Evolutionary conservation across 768 basidiomycete genomes (phyloP).

Genomic region (Termitomyces sp.): DNA sequence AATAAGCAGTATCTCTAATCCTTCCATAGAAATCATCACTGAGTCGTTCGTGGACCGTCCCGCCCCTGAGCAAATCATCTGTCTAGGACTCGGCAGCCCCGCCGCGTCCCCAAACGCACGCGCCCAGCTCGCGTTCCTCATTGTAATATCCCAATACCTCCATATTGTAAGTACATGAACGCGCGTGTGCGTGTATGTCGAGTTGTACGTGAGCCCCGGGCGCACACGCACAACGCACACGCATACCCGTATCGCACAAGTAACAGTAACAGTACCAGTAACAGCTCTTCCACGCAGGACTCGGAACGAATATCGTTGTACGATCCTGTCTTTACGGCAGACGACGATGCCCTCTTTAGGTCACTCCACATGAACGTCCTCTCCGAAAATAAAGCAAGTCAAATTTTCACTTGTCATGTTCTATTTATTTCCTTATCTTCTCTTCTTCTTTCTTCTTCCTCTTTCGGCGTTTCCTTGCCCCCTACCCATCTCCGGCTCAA

Average conservation of each 20-base stretch:
- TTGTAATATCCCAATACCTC: constrained; percentile 48
- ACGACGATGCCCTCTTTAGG: constrained; percentile 52
- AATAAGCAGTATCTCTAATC: constrained; percentile 10
- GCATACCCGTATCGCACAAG: no score
- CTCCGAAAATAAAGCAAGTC: constrained; percentile 49
- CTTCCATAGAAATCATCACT: constrained; percentile 31
- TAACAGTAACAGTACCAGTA: no score
- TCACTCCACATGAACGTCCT: constrained; percentile 37
- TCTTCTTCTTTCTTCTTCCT: constrained; percentile 6
- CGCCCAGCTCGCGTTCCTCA: constrained; percentile 67
- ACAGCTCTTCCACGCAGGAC: constrained; percentile 34
- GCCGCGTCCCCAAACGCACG: constrained; percentile 56
- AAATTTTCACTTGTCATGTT: not conserved
- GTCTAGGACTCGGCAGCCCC: constrained; percentile 78
- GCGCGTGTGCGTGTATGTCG: no score
- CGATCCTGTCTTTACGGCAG: constrained; percentile 72
- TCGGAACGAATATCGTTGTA: constrained; percentile 48
- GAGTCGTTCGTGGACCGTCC: constrained; percentile 28
- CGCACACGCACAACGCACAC: no score
- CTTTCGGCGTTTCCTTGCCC: not conserved
- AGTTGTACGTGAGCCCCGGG: no score
- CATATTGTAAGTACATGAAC: constrained; percentile 46
- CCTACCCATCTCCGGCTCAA: not conserved
- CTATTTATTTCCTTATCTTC: no score
- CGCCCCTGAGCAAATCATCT: constrained; percentile 42